Percentiles rank a stretch among this genome's conserved stretches.
Conservation (phyloP, 2,329 filamentous ascomycete genomes). For the Neurospora sp. region DNA sequence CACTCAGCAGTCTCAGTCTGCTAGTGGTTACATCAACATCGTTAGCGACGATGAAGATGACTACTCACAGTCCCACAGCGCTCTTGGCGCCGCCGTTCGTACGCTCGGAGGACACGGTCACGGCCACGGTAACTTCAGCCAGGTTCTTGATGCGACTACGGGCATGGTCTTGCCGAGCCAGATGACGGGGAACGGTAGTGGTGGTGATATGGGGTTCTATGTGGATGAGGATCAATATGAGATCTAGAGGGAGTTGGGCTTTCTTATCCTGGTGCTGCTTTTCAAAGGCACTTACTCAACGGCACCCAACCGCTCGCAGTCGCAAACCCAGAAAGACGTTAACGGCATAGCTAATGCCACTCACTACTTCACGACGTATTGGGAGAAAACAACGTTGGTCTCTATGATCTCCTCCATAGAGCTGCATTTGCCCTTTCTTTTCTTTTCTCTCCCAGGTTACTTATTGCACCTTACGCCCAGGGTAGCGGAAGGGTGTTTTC, state of each 20-base stretch:
- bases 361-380: neutral
- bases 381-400: neutral
- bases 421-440: too few species aligned
- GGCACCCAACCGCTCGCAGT: neutral
- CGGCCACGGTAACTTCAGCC: neutral
- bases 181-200: neutral
- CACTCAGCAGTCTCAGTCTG: neutral
- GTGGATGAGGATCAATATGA: neutral
- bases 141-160: neutral
- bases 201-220: neutral
- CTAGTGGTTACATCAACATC: neutral
- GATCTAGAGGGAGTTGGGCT: neutral
- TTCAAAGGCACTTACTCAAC: neutral
- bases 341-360: neutral
- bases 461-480: neutral
- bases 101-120: neutral
- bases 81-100: neutral
- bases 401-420: neutral
- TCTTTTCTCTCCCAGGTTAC: neutral
- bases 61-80: neutral
- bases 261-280: neutral
- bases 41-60: neutral
- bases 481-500: neutral
- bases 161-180: neutral
- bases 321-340: neutral